Evolutionary conservation across 495 filamentous ascomycete genomes (phyloP), one percentile per base, ranked within the genome.

Genomic region (Podospora conica): DNA sequence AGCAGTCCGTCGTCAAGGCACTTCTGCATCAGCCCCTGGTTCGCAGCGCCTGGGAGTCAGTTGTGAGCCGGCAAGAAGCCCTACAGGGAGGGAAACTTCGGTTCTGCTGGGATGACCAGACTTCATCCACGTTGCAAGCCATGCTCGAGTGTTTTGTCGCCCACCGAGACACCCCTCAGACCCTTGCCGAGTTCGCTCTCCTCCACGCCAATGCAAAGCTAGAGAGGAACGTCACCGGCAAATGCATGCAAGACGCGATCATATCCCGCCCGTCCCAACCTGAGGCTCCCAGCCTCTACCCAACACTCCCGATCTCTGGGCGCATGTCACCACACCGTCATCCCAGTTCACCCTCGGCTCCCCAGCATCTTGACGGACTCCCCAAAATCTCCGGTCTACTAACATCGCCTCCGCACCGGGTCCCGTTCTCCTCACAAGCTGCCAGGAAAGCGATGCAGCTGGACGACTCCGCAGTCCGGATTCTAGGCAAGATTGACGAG

Each of bases 1-100:
- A 69, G 40, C 65, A 65, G 4, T 55, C 56, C 4, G 73, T 73
- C 54, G 72, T 75, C 33, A 67, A 69, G 54, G 71, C 64, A 0
- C 55, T 75, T 22, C 58, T 75, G 12, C 61, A 61, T 15, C 71
- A 73, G 27, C 69, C 71, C 12, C 60, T 59, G 22, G 18, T 75
- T 1, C 48, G 53, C 21, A 55, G 53, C 23, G 66, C 64, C 11
- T 75, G 73, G 73, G 58, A 40, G 4, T 33, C 22, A 11, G 27
- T 71, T 18, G 69, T 75, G 18, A 21, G 8, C 9, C 54, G 58
- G 22, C 65, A 69, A 29, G 73, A 73, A 20, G 53, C 24, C 12
- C 56, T 57, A 1, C 40, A 53, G 27, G 67, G 63, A 8, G 54
- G 65, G 12, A 71, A 53, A 21, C 53, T 71, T 18, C 63, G 60